Evolutionary conservation across 352 stramenopile genomes (phyloP).

Genomic region (Phytopythium oedochilum): DNA sequence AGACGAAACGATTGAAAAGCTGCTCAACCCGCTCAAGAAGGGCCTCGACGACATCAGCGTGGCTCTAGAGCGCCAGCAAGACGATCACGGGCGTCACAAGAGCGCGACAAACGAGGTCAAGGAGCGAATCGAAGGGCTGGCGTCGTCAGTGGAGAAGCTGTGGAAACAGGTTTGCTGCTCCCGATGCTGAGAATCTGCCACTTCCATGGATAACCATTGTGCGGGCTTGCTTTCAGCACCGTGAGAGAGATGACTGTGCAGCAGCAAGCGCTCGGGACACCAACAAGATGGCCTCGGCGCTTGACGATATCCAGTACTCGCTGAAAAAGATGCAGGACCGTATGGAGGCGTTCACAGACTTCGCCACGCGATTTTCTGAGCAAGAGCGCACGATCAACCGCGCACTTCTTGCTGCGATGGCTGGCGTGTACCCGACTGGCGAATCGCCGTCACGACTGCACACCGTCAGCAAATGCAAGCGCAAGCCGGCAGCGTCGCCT

Average conservation of each 20-base stretch:
- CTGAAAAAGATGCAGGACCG: not conserved
- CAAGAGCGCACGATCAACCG: not conserved
- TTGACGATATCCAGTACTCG: not conserved
- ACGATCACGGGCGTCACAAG: constrained; percentile 3
- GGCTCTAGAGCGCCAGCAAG: constrained; percentile 1
- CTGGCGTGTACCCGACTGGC: not conserved
- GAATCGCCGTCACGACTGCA: not conserved
- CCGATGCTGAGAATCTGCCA: not conserved
- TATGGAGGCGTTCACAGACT: not conserved
- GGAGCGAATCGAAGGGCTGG: constrained; percentile 12
- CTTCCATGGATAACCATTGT: not conserved
- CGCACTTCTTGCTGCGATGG: not conserved
- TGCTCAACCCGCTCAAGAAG: constrained; percentile 5
- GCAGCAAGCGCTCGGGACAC: not conserved
- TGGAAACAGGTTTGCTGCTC: constrained; percentile 22
- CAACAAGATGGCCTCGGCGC: not conserved
- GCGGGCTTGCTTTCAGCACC: not conserved
- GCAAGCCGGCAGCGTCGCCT: not conserved
- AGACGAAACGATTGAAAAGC: not conserved
- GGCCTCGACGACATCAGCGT: not conserved
- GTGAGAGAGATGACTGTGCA: not conserved
- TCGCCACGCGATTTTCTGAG: not conserved
- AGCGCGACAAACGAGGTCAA: constrained; percentile 7
- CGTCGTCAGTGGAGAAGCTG: constrained; percentile 16
- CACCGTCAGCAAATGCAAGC: not conserved